Evolutionary conservation across 2,329 filamentous ascomycete genomes (phyloP), one percentile per base, ranked within the genome.

Genomic region (Chalaropsis ovoidea): DNA sequence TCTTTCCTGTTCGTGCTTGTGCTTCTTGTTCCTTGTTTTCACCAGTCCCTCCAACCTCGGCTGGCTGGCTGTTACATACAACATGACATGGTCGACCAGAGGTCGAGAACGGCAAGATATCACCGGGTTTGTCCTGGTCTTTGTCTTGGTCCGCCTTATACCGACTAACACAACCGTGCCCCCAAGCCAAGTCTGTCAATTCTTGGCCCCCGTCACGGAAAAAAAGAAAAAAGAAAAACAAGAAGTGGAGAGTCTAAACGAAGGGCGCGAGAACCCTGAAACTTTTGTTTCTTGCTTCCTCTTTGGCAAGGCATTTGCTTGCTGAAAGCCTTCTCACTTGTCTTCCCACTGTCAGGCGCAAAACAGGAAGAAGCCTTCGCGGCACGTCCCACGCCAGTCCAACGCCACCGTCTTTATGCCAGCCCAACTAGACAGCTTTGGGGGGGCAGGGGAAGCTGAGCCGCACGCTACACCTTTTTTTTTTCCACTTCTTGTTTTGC

Each of bases 31-130:
- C 10, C 47, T 22, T 49, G 8, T 49, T 19, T 49, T 22, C 22
- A 11, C n/a, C n/a, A 22, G 47, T n/a, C 47, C 47, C 17, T 49
- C 47, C 7, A 49, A 49, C n/a, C 47, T 19, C n/a, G 47, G 17
- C 47, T 49, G 47, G 31, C 47, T 49, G 47, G n/a, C n/a, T n/a
- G n/a, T n/a, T 24, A n/a, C 47, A 49, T 49, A 49, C 47, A 19
- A 47, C 45, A 19, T 8, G 8, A 17, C 45, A 47, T n/a, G n/a
- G n/a, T n/a, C n/a, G n/a, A n/a, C n/a, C n/a, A n/a, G n/a, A n/a
- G n/a, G n/a, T n/a, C n/a, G n/a, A n/a, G n/a, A n/a, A n/a, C n/a
- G n/a, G n/a, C n/a, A n/a, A n/a, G n/a, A n/a, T n/a, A n/a, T n/a
- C n/a, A n/a, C n/a, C n/a, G n/a, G n/a, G n/a, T n/a, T n/a, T 35